Evolutionary conservation across 1,284 basidiomycete species (phyloP).

Genomic region (Cutaneotrichosporon mucoides): DNA sequence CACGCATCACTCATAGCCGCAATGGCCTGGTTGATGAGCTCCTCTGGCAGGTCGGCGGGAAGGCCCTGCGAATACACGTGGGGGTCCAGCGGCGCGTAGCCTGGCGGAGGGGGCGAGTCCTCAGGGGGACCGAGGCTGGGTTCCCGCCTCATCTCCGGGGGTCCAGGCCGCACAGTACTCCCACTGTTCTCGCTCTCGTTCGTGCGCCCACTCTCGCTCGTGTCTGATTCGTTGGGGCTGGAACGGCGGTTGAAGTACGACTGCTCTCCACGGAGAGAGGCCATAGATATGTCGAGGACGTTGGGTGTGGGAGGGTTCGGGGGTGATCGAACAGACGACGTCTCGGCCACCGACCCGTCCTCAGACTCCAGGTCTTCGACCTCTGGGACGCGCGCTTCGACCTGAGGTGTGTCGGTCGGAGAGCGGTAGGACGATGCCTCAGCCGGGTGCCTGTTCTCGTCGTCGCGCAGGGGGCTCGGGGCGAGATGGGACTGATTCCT

Average conservation of each 20-base stretch:
- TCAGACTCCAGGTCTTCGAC: conserved; percentile 27
- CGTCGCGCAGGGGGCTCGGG: conserved; percentile 37
- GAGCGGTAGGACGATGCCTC: conserved; percentile 34
- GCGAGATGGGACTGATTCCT: conserved; percentile 19
- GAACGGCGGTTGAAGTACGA: conserved; percentile 37
- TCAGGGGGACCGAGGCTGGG: conserved; percentile 17
- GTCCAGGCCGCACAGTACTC: conserved; percentile 1
- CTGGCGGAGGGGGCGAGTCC: conserved; percentile 41
- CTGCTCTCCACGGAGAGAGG: conserved; percentile 37
- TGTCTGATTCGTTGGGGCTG: not conserved
- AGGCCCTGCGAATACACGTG: conserved; percentile 47
- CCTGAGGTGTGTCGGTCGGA: conserved; percentile 43
- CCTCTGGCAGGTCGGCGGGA: conserved; percentile 49
- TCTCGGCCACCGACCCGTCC: conserved; percentile 18
- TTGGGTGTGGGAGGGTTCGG: conserved; percentile 57
- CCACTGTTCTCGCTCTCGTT: conserved; percentile 1
- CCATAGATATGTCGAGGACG: conserved; percentile 54
- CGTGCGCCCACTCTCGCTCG: not conserved
- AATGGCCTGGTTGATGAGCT: conserved; percentile 48
- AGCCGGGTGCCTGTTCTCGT: conserved; percentile 2
- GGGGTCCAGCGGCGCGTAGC: conserved; percentile 49
- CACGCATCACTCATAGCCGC: conserved; percentile 38
- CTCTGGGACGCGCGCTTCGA: conserved; percentile 34
- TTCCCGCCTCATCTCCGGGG: conserved; percentile 1
- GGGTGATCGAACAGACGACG: conserved; percentile 4